A percentile compares a stretch with the other conserved stretches of the same genome.
phyloP scores from a whole-genome alignment of 495 filamentous ascomycete genomes.

The Elasticomyces elasticus region DNA sequence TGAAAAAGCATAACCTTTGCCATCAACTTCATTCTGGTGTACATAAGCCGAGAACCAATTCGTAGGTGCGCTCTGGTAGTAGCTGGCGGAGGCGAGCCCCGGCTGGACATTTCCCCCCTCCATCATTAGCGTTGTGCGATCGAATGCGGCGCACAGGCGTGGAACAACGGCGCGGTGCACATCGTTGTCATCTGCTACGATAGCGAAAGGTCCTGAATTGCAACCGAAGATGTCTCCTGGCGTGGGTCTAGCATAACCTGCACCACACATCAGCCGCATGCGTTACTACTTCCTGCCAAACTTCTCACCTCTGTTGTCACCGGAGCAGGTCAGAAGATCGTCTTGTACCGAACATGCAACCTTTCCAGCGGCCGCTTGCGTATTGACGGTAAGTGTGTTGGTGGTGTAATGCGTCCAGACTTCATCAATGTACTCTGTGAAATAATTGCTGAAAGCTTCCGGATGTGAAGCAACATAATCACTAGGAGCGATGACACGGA shows the following conservation, averaged over 20 bases:
- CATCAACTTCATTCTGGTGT: slow-evolving; percentile 36
- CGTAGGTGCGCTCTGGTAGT: slow-evolving; percentile 27
- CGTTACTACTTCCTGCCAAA: neutral
- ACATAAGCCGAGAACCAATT: slow-evolving; percentile 39
- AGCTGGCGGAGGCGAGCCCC: slow-evolving; percentile 25
- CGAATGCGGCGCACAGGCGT: slow-evolving; percentile 39
- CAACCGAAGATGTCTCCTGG: slow-evolving; percentile 39
- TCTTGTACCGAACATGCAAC: slow-evolving; percentile 32
- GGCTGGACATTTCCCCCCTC: slow-evolving; percentile 36
- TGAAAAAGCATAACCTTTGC: slow-evolving; percentile 40
- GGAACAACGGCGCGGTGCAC: slow-evolving; percentile 42
- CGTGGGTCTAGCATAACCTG: slow-evolving; percentile 32
- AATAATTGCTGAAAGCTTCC: slow-evolving; percentile 30
- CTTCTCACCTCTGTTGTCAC: slow-evolving; percentile 30
- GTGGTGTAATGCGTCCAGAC: slow-evolving; percentile 34
- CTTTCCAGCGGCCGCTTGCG: slow-evolving; percentile 30
- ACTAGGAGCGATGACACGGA: slow-evolving; percentile 36
- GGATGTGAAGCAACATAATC: slow-evolving; percentile 28
- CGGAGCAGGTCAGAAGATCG: slow-evolving; percentile 29
- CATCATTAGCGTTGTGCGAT: slow-evolving; percentile 35
- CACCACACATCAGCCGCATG: neutral
- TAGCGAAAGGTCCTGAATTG: slow-evolving; percentile 39
- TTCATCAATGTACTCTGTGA: slow-evolving; percentile 33
- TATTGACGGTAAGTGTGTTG: slow-evolving; percentile 34
- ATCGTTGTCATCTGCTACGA: slow-evolving; percentile 29